Base-by-base conservation (phyloP, 306 rosid genomes). In the Vigna nakashimae region DNA sequence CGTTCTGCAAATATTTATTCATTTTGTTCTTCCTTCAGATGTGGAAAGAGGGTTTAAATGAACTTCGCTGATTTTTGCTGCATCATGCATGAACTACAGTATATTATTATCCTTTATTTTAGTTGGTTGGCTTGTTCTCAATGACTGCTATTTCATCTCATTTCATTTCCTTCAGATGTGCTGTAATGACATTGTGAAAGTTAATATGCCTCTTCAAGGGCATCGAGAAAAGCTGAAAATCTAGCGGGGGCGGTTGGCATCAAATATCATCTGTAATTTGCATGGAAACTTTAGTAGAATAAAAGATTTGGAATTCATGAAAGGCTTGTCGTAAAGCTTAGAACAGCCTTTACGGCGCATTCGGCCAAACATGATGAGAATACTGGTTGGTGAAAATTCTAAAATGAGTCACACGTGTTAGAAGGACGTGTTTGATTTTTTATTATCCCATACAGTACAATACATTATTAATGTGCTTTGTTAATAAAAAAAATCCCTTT, bases 1-100 rank as follows among this genome's bases (percentile, higher is more conserved):
- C 46, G 73, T 26, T 42, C 51, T 55, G 71, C 36, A 24, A 26
- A 63, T n/a, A 76, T 62, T 62, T 60, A 13, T 28, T 69, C 57
- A 9, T 71, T 55, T 38, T 63, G n/a, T 56, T 72, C 38, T 18
- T 68, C 75, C 81, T 57, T 30, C 55, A 36, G 6, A 34, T 34
- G 34, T 30, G 34, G 34, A 30, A 67, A 17, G 16, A 55, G 30
- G 14, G 30, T 50, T 30, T 51, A 30, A 36, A 9, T 14, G 36
- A 46, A 70, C n/a, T 70, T n/a, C 4, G 53, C 24, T 52, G 34
- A 17, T 71, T 51, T 17, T 51, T 34, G 64, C 15, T 22, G 43
- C 12, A 12, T 36, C 16, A 53, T 20, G 22, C 22, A 20, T 53
- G 77, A 72, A 49, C 62, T 49, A 50, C 0, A 38, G 16, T 20